These are phyloP conservation scores for Durotheca rogersii DNA, from an alignment of 495 filamentous ascomycete species.

Conservation along the genomic window DNA sequence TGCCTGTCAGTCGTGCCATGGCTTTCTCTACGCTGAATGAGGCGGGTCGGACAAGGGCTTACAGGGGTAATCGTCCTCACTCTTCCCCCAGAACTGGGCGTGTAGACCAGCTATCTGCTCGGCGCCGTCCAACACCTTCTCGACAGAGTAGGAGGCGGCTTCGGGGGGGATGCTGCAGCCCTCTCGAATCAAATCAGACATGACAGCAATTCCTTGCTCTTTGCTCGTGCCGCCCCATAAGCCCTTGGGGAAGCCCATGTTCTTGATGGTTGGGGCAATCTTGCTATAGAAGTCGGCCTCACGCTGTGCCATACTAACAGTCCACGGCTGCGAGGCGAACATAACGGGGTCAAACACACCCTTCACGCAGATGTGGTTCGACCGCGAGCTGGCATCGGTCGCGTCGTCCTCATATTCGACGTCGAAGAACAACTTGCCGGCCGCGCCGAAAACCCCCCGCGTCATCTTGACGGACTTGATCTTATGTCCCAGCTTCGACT, in stretches of 20 bases:
- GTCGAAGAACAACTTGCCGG: slow-evolving; percentile 35
- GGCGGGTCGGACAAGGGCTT: slow-evolving; percentile 8
- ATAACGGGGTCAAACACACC: slow-evolving; percentile 39
- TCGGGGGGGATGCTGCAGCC: slow-evolving; percentile 35
- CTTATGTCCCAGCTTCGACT: slow-evolving; percentile 33
- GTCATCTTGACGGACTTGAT: slow-evolving; percentile 35
- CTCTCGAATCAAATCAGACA: slow-evolving; percentile 34
- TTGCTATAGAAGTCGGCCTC: slow-evolving; percentile 40
- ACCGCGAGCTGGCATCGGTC: slow-evolving; percentile 18
- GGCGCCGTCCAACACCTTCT: slow-evolving; percentile 32
- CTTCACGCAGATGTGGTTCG: slow-evolving; percentile 37
- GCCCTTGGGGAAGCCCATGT: slow-evolving; percentile 37
- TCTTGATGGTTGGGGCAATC: slow-evolving; percentile 31
- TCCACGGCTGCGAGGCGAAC: slow-evolving; percentile 35
- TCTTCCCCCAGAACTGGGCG: slow-evolving; percentile 40
- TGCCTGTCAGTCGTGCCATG: not conserved
- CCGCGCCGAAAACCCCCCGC: slow-evolving; percentile 33
- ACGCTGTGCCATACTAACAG: slow-evolving; percentile 36
- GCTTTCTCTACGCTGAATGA: not conserved
- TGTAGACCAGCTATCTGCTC: slow-evolving; percentile 38
- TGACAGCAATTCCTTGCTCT: slow-evolving; percentile 40
- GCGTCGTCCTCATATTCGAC: slow-evolving; percentile 32
- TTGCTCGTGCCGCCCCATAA: slow-evolving; percentile 36
- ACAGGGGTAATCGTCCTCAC: slow-evolving; percentile 33
- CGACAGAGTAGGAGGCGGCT: slow-evolving; percentile 32